Percentiles rank a stretch among this genome's conserved stretches.
Conservation (phyloP, 2,329 filamentous ascomycete genomes). For the Colletotrichum abscissum region DNA sequence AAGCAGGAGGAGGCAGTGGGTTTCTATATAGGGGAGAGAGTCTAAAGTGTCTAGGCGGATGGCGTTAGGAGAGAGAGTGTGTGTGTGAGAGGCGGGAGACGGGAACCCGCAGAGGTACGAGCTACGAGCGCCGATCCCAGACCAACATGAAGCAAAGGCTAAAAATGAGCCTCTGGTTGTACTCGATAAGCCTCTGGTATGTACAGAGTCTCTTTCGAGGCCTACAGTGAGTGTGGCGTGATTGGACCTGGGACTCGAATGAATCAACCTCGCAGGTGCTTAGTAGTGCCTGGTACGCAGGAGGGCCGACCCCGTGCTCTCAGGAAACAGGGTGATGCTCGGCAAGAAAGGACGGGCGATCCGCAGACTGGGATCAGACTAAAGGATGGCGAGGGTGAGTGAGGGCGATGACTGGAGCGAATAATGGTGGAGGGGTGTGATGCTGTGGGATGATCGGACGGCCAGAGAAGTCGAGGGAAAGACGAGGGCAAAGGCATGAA, state of each 20-base stretch:
- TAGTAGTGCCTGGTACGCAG: constrained; percentile 1
- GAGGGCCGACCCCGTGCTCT: constrained; percentile 11
- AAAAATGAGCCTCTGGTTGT: constrained; percentile 15
- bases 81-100: neutral
- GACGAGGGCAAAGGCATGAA: constrained; percentile 30
- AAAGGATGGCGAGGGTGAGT: neutral
- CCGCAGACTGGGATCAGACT: constrained; percentile 28
- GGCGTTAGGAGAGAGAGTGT: neutral
- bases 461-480: constrained; percentile 2
- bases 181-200: constrained; percentile 11
- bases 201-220: constrained; percentile 2
- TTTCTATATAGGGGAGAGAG: constrained; percentile 36
- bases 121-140: constrained; percentile 33
- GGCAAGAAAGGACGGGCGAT: constrained; percentile 15
- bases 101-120: constrained; percentile 30
- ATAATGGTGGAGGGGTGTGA: constrained; percentile 12
- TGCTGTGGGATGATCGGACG: constrained; percentile 22
- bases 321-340: constrained; percentile 28
- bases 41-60: constrained; percentile 31
- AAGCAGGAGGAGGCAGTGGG: constrained; percentile 30
- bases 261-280: constrained; percentile 23
- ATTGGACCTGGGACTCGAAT: constrained; percentile 10
- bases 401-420: constrained; percentile 2
- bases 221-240: constrained; percentile 11
- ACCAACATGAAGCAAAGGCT: constrained; percentile 39